Conservation (phyloP, 495 filamentous ascomycete species). For the Chaetomium cochliodes region DNA sequence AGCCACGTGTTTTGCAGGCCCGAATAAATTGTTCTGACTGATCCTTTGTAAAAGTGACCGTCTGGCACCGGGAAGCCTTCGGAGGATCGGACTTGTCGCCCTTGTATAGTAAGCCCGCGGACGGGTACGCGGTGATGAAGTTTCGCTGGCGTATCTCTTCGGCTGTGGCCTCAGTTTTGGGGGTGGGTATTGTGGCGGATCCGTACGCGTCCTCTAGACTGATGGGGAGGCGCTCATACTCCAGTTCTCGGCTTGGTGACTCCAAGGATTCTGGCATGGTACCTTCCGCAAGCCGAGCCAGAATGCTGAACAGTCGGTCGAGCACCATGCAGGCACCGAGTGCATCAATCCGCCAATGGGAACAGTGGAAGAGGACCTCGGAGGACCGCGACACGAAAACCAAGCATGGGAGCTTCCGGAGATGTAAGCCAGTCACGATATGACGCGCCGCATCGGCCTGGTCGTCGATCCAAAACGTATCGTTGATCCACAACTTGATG, state of each 20-base stretch:
- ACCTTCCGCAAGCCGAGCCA: neutral
- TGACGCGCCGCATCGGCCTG: neutral
- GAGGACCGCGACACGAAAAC: neutral
- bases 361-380: slow-evolving; percentile 3
- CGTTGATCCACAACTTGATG: neutral
- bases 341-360: slow-evolving; percentile 4
- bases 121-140: slow-evolving; percentile 1
- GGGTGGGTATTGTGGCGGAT: neutral
- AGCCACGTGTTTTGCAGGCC: slow-evolving; percentile 3
- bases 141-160: slow-evolving; percentile 3
- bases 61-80: neutral
- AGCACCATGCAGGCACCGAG: slow-evolving; percentile 3
- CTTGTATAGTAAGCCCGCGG: neutral
- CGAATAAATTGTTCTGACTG: neutral
- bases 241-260: neutral
- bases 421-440: neutral
- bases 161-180: neutral
- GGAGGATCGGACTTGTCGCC: neutral
- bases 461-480: slow-evolving; percentile 2
- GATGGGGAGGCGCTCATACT: neutral
- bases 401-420: neutral
- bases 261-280: neutral
- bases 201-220: neutral
- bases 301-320: neutral
- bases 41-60: neutral